These are phyloP conservation scores for Gastrolobium bilobum DNA, from an alignment of 306 rosid genomes.

Conservation along the genomic window DNA sequence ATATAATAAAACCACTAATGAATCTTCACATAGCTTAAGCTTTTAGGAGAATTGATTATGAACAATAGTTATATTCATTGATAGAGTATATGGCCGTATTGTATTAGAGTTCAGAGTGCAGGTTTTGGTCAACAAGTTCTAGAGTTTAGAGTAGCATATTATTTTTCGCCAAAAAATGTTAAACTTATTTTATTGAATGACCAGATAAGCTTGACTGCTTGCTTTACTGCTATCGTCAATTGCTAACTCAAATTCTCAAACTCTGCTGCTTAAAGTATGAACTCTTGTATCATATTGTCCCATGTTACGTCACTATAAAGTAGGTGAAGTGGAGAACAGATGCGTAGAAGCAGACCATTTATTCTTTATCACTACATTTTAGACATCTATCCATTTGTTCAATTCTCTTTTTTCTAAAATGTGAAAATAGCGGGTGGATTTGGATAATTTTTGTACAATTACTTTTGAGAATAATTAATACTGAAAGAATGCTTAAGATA, in stretches of 20 bases:
- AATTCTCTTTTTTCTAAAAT: neutral
- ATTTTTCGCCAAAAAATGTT: neutral
- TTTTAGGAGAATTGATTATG: neutral
- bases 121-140: neutral
- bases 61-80: neutral
- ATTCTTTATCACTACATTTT: neutral
- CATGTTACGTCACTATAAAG: neutral
- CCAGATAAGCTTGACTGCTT: no score
- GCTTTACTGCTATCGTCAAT: no score
- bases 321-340: neutral
- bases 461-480: neutral
- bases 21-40: neutral
- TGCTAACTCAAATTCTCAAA: conserved; percentile 13
- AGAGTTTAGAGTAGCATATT: conserved; percentile 8
- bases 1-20: neutral
- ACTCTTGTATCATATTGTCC: neutral
- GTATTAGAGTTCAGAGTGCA: conserved; percentile 12
- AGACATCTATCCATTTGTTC: neutral
- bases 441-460: neutral
- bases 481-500: neutral
- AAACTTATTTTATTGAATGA: no score
- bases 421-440: neutral
- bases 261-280: conserved; percentile 19
- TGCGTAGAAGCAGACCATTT: neutral
- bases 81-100: neutral